Base-by-base conservation (phyloP, 2,329 filamentous ascomycete genomes). In the Fusarium sp. region DNA sequence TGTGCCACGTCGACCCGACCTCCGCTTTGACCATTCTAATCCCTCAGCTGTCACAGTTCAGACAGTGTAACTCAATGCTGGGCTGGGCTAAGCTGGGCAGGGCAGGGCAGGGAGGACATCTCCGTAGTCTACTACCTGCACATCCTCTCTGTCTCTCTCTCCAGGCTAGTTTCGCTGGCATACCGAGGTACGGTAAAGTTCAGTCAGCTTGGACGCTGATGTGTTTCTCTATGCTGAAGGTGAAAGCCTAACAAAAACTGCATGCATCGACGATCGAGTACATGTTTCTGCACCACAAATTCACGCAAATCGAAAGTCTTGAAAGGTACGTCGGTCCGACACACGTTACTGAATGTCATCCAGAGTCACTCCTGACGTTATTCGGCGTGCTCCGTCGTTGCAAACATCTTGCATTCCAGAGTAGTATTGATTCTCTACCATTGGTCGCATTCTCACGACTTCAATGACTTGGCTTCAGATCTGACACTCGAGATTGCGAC, bases 1-100 rank as follows among this genome's bases (percentile, higher is more conserved):
- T 60, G 66, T 70, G 62, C 63, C 60, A 65, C 61, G 51, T 52
- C 50, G 41, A 38, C 53, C 34, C 49, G 50, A 40, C 33, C n/a
- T 55, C 36, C 62, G 20, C 41, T 52, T 52, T 33, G 52, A 23
- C 57, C 45, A 42, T 18, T 18, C 47, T 37, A 60, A 46, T 34
- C 38, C 62, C 42, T 44, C 38, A 46, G 57, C 61, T 57, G 31
- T 46, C 50, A 67, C 65, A 67, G 65, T 67, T 49, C 23, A 49
- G 20, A 67, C 65, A 67, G 65, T 67, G 58, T 31, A 52, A 31
- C 26, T 31, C 44, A 36, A 61, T 23, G 23, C 23, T 23, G 23
- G 23, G 23, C 23, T 4, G 23, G 23, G 23, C 23, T 23, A 4
- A 4, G 23, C 23, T 4, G 23, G 23, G 23, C 23, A 23, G 23